Conservation (phyloP, 345 rosid species). For the Acer negundo region DNA sequence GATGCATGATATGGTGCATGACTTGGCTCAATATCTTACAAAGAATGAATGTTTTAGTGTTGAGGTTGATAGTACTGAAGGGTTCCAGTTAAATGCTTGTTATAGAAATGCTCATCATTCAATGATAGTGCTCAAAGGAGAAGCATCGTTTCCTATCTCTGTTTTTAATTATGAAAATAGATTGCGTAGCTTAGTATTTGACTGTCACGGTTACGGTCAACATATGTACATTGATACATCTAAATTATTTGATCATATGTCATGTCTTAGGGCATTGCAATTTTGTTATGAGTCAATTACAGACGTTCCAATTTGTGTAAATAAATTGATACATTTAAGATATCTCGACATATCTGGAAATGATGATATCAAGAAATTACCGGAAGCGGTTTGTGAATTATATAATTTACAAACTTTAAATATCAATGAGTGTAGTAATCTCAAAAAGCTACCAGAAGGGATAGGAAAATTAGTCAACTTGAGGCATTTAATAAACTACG, state of each 20-base stretch:
- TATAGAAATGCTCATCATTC: neutral
- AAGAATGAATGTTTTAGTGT: neutral
- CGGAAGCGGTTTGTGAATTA: neutral
- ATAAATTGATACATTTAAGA: neutral
- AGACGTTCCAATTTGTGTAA: neutral
- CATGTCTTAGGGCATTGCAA: neutral
- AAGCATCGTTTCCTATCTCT: neutral
- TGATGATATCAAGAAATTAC: neutral
- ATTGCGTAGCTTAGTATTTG: neutral
- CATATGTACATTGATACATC: neutral
- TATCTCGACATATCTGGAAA: neutral
- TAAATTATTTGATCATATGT: constrained; percentile 1
- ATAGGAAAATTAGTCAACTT: neutral
- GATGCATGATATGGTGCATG: constrained; percentile 9
- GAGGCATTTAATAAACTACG: neutral
- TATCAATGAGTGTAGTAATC: neutral
- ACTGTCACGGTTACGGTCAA: neutral
- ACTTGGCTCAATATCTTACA: neutral
- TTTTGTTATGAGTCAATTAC: neutral
- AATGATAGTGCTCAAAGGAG: neutral
- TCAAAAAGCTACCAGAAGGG: neutral
- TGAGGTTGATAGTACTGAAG: neutral
- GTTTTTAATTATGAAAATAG: neutral
- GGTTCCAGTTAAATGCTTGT: too few relatives aligned
- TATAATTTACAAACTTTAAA: neutral